Evolutionary conservation across 148 eudicot species (phyloP), one percentile per base, ranked within the genome.

Genomic region (Amaranthus palmeri): DNA sequence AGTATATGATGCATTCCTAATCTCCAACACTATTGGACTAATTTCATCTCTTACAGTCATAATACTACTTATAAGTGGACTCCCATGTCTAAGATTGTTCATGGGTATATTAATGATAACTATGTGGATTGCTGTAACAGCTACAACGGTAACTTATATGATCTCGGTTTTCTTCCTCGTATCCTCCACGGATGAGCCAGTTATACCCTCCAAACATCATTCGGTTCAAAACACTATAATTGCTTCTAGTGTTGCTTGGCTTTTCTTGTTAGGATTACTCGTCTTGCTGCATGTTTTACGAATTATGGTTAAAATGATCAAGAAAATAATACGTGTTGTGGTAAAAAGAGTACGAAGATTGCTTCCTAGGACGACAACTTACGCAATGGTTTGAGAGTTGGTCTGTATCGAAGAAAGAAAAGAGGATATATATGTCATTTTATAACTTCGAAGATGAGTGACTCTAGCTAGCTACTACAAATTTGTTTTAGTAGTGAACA

Each of bases 51-150:
- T 80, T 3, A 72, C 59, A 45, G 78, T 66, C 4, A 71, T 80
- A 14, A 46, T 80, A 49, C 72, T 80, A 8, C 79, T 80, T 3
- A 76, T 80, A 52, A 80, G 83, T 15, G 85, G 81, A 5, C 68
- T 82, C 12, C 82, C 85, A 8, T 72, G 68, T 9, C 42, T 11
- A 11, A n/a, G 71, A 51, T 45, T 68, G 5, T 68, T 78, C 6
- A 72, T 78, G 68, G 54, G 56, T 47, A 47, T 80, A 59, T 25
- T 80, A 51, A 72, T 67, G 69, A 18, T 75, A 6, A 63, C 68
- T 0, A 71, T 75, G 78, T 78, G 85, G 81, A 48, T 76, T 6
- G 76, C 83, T 0, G 49, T 76, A 46, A 36, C 79, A 12, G 73
- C 79, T 8, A 80, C 78, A 13, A 43, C 82, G 43, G 5, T 71